Evolutionary conservation across 768 basidiomycete genomes (phyloP), one percentile per base, ranked within the genome.

Genomic region (Suillus hirtellus): DNA sequence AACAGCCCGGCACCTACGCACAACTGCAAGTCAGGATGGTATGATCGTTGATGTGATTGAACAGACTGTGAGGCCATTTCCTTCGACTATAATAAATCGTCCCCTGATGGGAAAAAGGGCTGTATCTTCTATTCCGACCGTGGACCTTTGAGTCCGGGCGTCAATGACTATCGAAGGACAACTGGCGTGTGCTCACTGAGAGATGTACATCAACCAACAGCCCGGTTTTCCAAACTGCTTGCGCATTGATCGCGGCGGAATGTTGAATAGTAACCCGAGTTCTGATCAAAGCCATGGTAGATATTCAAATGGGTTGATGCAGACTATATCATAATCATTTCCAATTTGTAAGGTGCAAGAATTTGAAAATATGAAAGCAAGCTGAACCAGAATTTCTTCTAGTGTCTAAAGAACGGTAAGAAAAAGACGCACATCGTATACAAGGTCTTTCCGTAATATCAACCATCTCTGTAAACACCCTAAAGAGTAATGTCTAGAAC

Each of bases 61-160:
- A 77, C 73, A 12, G 61, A 43, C 21, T 11, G 6, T 21, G 11
- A 92, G 77, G 76, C 83, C 82, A 0, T 90, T 88, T 4, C 90
- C 89, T 44, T 84, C 74, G 21, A 96, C 79, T n/a, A 95, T 73
- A 14, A 94, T 86, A 0, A 90, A 89, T 76, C 96, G 94, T 6
- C 95, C 95, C 49, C 93, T 81, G 65, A 94, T 83, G 0, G 93
- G 92, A 70, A 85, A 86, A 31, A 93, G 77, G 24, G 77, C 77
- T 63, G 80, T 80, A 73, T 97, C 95, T 69, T 94, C 88, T 2
- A 96, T 86, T 4, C 94, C 95, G 14, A 86, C 58, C 85, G 80
- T 15, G 93, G 86, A 5, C 89, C 90, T 83, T 59, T 35, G 11
- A 44, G 43, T 35, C 21, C 24, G 10, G 47, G 15, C 17, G 21